Evolutionary conservation across 257 asterid genomes (phyloP), one percentile per base, ranked within the genome.

Genomic region (Capsicum baccatum): DNA sequence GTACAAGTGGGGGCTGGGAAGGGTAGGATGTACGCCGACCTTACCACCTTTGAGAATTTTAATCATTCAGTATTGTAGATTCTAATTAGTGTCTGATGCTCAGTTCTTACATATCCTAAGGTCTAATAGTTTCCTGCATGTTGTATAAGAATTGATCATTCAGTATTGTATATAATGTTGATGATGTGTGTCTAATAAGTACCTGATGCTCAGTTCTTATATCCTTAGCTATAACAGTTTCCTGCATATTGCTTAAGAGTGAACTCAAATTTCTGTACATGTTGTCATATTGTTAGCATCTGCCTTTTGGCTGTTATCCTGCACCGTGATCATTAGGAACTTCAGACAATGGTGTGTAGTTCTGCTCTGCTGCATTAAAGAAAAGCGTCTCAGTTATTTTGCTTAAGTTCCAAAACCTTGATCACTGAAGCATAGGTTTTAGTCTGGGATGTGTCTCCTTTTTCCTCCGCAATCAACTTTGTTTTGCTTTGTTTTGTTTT

Each of bases 381-480:
- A 50, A 50, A 74, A 21, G 13, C 21, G 6, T 21, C 19, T 74
- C 59, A 48, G 57, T n/a, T 74, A 19, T 74, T 74, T 74, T 74
- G 14, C 62, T 50, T 21, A 13, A 21, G 62, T 50, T 74, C 21
- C 81, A 50, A 69, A 74, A 74, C 47, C 81, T 74, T 74, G 42
- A 21, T 50, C 60, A 74, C 81, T 54, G 59, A 74, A 74, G 81
- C 62, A 50, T 52, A 48, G 62, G 47, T 33, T 74, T 50, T 74
- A 6, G 21, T 21, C 62, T 74, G 58, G 37, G 6, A 47, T 12
- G 17, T 5, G 37, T 71, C 5, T 6, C 81, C 59, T 21, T 50
- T 74, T 50, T 50, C 7, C 37, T 21, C n/a, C n/a, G 21, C 13
- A 13, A 50, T 47, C 60, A 48, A 48, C 60, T 50, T 74, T 70